Conservation (phyloP, 2,329 filamentous ascomycete genomes). For the Colletotrichum viniferum region DNA sequence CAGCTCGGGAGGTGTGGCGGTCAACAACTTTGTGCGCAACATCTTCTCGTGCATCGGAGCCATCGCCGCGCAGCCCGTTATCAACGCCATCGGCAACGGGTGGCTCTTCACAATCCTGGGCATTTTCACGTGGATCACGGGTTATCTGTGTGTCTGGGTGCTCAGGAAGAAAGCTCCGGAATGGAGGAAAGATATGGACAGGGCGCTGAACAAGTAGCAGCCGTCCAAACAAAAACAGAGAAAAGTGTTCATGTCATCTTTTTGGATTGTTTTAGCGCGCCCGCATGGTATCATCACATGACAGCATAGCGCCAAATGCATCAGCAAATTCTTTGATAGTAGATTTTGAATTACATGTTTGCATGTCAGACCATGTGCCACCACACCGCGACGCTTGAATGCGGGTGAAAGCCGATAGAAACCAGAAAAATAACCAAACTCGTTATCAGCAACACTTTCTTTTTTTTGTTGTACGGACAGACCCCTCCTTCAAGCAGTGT, state of each 20-base stretch:
- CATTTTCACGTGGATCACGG: slow-evolving; percentile 60
- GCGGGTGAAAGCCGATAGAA: not conserved
- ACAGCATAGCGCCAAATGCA: not conserved
- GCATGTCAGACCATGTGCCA: not conserved
- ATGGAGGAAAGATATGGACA: slow-evolving; percentile 71
- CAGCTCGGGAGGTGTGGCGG: slow-evolving; percentile 74
- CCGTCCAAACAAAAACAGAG: not conserved
- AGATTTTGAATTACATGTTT: not conserved
- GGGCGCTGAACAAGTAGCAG: slow-evolving; percentile 33
- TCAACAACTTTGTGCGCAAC: slow-evolving; percentile 83
- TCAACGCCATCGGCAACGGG: slow-evolving; percentile 73
- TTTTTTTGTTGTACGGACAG: not conserved
- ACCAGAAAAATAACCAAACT: not conserved
- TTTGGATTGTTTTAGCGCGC: not conserved
- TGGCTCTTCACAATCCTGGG: slow-evolving; percentile 72
- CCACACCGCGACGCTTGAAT: not conserved
- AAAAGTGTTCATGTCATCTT: not conserved
- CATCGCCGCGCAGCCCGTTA: slow-evolving; percentile 72
- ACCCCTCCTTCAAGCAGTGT: not conserved
- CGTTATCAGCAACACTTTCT: not conserved
- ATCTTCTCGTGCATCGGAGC: slow-evolving; percentile 76
- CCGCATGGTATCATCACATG: not conserved
- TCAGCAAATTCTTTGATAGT: not conserved
- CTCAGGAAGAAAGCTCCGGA: slow-evolving; percentile 63
- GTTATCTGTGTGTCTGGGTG: slow-evolving; percentile 61